Evolutionary conservation across 331 rosid species (phyloP).

Genomic region (Dryas integrifolia): DNA sequence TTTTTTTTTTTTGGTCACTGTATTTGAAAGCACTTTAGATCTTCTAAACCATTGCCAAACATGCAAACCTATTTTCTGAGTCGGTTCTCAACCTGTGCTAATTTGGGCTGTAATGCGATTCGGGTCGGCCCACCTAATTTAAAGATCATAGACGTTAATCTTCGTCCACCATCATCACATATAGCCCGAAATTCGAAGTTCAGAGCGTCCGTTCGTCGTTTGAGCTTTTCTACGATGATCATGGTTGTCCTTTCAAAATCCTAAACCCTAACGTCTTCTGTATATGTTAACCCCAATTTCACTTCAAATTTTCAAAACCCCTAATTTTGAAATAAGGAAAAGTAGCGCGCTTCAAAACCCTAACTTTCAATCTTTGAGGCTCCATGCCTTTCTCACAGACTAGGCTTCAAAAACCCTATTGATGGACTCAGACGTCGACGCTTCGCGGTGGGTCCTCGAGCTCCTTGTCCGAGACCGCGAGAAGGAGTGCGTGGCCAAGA

Average conservation of each 20-base stretch:
- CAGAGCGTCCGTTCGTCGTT: not conserved
- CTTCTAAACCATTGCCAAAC: too few relatives aligned
- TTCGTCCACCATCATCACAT: not conserved
- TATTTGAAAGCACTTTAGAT: too few relatives aligned
- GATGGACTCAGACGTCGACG: slow-evolving; percentile 36
- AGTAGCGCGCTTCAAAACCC: not conserved
- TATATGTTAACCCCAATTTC: not conserved
- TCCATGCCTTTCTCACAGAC: not conserved
- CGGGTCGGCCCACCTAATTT: not conserved
- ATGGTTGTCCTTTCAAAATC: not conserved
- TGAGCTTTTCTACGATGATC: not conserved
- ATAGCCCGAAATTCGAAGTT: not conserved
- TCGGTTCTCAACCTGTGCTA: too few relatives aligned
- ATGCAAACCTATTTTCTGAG: too few relatives aligned
- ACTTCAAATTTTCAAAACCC: not conserved
- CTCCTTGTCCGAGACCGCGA: slow-evolving; percentile 48
- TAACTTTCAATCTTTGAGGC: not conserved
- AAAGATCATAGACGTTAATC: not conserved
- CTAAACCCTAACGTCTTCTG: not conserved
- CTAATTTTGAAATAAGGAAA: not conserved
- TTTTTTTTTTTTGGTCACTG: too few relatives aligned
- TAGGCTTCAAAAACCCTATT: not conserved
- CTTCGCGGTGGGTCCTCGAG: slow-evolving; percentile 54
- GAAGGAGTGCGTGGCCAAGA: slow-evolving; percentile 33
- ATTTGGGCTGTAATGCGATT: too few relatives aligned